Percentiles rank a stretch among this genome's conserved stretches.
These are phyloP conservation scores for Termitomyces sp. DNA, from an alignment of 768 basidiomycete species.

Conservation along the genomic window DNA sequence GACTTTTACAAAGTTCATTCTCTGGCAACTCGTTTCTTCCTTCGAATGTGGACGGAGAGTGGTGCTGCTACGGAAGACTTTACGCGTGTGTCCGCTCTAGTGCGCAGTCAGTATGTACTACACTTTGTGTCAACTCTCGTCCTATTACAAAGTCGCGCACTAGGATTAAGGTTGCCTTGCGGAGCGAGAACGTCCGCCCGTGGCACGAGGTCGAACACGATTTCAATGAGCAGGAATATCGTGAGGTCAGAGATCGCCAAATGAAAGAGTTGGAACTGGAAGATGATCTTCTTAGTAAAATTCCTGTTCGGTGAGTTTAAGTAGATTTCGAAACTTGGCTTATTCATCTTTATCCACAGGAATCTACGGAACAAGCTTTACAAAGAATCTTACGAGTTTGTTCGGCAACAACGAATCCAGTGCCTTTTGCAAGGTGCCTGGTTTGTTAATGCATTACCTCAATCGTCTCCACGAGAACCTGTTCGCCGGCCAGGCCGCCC, in stretches of 20 bases:
- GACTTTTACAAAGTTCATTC: slow-evolving; percentile 79
- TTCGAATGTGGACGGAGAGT: slow-evolving; percentile 92
- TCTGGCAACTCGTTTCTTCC: slow-evolving; percentile 80
- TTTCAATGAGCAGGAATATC: slow-evolving; percentile 80
- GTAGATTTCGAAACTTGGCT: background rate
- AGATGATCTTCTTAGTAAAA: slow-evolving; percentile 82
- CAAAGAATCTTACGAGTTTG: slow-evolving; percentile 89
- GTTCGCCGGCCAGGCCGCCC: slow-evolving; percentile 57
- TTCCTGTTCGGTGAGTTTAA: slow-evolving; percentile 71
- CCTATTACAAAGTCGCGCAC: background rate
- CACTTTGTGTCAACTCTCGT: slow-evolving; percentile 6
- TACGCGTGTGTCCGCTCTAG: slow-evolving; percentile 69
- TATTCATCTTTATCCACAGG: slow-evolving; percentile 31
- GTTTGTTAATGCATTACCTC: slow-evolving; percentile 80
- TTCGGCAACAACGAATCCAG: slow-evolving; percentile 83
- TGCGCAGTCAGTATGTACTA: slow-evolving; percentile 75
- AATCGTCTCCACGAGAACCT: slow-evolving; percentile 47
- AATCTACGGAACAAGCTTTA: slow-evolving; percentile 82
- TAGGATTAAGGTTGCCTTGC: slow-evolving; percentile 75
- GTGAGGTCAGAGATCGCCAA: slow-evolving; percentile 81
- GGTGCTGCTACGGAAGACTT: slow-evolving; percentile 77
- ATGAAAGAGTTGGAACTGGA: slow-evolving; percentile 88
- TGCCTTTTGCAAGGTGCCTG: slow-evolving; percentile 88
- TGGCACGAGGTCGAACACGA: slow-evolving; percentile 87
- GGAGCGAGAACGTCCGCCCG: slow-evolving; percentile 65